Percentiles rank a stretch among this genome's conserved stretches.
Evolutionary conservation across 2,329 filamentous ascomycete species (phyloP).

Genomic region (Aspergillus ochraceus): DNA sequence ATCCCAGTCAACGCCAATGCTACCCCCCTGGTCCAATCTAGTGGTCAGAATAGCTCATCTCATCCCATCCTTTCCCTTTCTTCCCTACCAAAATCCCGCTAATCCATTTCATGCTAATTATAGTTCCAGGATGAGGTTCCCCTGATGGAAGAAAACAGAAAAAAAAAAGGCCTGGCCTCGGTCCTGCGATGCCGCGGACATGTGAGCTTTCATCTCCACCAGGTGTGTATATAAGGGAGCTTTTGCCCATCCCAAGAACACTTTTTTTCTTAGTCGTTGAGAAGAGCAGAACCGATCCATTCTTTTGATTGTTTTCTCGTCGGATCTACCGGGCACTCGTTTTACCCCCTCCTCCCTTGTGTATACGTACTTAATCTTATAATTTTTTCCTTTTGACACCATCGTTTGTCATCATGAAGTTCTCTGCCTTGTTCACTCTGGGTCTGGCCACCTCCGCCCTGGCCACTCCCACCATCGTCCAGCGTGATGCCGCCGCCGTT

Average conservation of each 20-base stretch:
- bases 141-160: constrained; percentile 6
- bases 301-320: constrained; percentile 13
- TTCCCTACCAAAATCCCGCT: neutral
- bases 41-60: neutral
- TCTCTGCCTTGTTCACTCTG: constrained; percentile 24
- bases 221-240: constrained; percentile 15
- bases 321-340: constrained; percentile 20
- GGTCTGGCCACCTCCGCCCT: constrained; percentile 23
- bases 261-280: neutral
- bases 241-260: neutral
- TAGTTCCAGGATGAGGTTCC: constrained; percentile 3
- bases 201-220: constrained; percentile 11
- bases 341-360: constrained; percentile 4
- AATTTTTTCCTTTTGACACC: constrained; percentile 15
- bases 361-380: constrained; percentile 4
- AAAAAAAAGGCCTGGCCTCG: neutral
- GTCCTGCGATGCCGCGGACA: constrained; percentile 4
- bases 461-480: constrained; percentile 23
- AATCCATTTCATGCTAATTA: constrained; percentile 9
- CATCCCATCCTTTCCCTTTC: neutral
- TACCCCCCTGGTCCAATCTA: constrained; percentile 1
- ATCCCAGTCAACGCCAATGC: constrained; percentile 2
- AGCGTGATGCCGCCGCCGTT: constrained; percentile 18
- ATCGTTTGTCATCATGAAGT: constrained; percentile 23
- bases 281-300: constrained; percentile 16